Base-by-base conservation (phyloP, 2,329 filamentous ascomycete species). In the Trichoderma guizhouense region DNA sequence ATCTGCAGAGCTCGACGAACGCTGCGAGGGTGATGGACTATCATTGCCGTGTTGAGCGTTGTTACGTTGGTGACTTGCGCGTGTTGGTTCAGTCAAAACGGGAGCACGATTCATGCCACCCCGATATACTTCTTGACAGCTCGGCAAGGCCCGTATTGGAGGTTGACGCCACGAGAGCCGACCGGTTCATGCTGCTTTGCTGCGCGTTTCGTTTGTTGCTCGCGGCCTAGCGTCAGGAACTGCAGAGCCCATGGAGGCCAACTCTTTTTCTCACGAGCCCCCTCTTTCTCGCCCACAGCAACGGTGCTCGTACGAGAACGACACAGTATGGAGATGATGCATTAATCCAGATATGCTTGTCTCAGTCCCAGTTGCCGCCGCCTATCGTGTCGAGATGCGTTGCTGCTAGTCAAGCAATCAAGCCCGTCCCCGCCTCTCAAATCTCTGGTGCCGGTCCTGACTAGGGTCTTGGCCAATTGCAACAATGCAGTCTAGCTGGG, bases 381-480 rank as follows among this genome's bases (percentile, higher is more conserved):
- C 43, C 47, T 51, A 51, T 51, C 47, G 47, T 51, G 15, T 24
- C 47, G n/a, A 51, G 47, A 51, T 51, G 47, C 47, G n/a, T 51
- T 51, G 47, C 47, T 51, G 47, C 47, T 51, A 24, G 47, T 51
- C 47, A 51, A 51, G n/a, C 15, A 36, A 36, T 15, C 60, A 53
- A 18, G 55, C 47, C 63, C 63, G 43, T 55, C 63, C 43, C 47
- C 43, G 60, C 34, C 30, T 26, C 28, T 66, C 39, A 63, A 70
- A 63, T 70, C 30, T 64, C 43, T 70, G 39, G 30, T 64, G 24
- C 58, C 68, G 58, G 60, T 69, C 55, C 39, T 53, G 66, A 61
- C 66, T 11, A 51, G 66, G 66, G 66, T 39, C 28, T 36, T 51
- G 55, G 57, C 36, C 69, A 58, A 71, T 71, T 58, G 69, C 34